Percentiles rank a stretch among this genome's conserved stretches.
Conservation (phyloP, 371 early-diverging fungal species). For the Nematocida parisii region DNA sequence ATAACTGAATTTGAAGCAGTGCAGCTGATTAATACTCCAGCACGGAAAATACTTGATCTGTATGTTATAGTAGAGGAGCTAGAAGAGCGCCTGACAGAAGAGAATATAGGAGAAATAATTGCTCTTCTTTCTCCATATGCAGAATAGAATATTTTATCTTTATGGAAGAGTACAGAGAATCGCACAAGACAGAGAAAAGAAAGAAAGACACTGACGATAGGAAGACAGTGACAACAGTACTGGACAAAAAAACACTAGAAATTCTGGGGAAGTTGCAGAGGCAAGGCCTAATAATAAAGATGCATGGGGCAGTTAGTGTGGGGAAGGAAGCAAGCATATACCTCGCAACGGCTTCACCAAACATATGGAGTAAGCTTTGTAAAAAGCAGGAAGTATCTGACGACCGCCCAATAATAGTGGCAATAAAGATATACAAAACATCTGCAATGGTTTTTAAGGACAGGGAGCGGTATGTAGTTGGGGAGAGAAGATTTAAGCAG, state of each 20-base stretch:
- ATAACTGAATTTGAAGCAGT: constrained; percentile 66
- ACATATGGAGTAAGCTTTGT: constrained; percentile 63
- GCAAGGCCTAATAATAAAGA: constrained; percentile 79
- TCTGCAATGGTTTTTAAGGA: constrained; percentile 94
- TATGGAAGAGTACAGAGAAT: constrained; percentile 39
- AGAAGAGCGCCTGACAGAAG: constrained; percentile 68
- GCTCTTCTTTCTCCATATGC: constrained; percentile 47
- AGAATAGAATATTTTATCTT: constrained; percentile 47
- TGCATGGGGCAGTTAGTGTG: constrained; percentile 91
- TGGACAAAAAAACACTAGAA: constrained; percentile 91
- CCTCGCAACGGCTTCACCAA: constrained; percentile 49
- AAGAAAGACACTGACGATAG: constrained; percentile 83
- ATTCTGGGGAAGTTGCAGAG: constrained; percentile 90
- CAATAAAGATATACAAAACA: constrained; percentile 97
- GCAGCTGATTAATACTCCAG: constrained; percentile 64
- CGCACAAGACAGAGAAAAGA: constrained; percentile 59
- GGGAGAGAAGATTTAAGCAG: constrained; percentile 89
- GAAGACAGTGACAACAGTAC: constrained; percentile 90
- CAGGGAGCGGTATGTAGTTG: constrained; percentile 91
- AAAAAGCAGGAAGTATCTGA: constrained; percentile 22
- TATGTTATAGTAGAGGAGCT: constrained; percentile 69
- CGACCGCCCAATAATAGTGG: constrained; percentile 77
- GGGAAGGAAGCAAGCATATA: constrained; percentile 80
- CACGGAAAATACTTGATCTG: constrained; percentile 63
- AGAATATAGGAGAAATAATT: constrained; percentile 64